Evolutionary conservation across 805 yeast genomes (phyloP).

Genomic region (Metschnikowia cerradonensis): DNA sequence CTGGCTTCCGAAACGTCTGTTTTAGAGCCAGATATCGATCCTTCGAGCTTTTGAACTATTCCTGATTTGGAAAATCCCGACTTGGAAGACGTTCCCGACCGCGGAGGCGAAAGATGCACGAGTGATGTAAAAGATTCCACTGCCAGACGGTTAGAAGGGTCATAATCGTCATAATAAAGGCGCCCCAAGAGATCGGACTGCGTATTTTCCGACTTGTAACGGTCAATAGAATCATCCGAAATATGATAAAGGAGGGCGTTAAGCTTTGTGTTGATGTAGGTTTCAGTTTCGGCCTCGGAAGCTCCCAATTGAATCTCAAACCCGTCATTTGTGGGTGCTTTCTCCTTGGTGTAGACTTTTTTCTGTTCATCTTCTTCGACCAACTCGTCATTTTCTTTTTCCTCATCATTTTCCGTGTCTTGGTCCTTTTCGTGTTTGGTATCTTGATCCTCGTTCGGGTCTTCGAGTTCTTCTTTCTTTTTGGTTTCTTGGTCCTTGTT

Average conservation of each 20-base stretch:
- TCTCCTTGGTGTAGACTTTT: constrained; percentile 16
- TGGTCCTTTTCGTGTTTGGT: not conserved
- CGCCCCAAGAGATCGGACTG: constrained; percentile 40
- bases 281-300: constrained; percentile 22
- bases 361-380: constrained; percentile 6
- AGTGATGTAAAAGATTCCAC: constrained; percentile 15
- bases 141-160: constrained; percentile 24
- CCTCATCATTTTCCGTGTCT: not conserved
- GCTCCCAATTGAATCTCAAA: not conserved
- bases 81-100: too few relatives aligned
- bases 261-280: constrained; percentile 34
- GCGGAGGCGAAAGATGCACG: constrained; percentile 5
- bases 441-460: not conserved
- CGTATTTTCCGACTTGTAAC: constrained; percentile 35
- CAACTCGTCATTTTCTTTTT: not conserved
- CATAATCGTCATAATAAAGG: constrained; percentile 41
- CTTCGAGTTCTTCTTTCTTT: not conserved
- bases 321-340: constrained; percentile 8
- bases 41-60: not conserved
- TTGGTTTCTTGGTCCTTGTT: not conserved
- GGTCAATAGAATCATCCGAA: constrained; percentile 34
- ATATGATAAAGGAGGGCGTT: constrained; percentile 39
- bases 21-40: not conserved
- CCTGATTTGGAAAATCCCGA: not conserved
- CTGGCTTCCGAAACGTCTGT: too few relatives aligned